These are phyloP conservation scores for Nitzschia sp. DNA, from an alignment of 108 stramenopile genomes.

Conservation along the genomic window DNA sequence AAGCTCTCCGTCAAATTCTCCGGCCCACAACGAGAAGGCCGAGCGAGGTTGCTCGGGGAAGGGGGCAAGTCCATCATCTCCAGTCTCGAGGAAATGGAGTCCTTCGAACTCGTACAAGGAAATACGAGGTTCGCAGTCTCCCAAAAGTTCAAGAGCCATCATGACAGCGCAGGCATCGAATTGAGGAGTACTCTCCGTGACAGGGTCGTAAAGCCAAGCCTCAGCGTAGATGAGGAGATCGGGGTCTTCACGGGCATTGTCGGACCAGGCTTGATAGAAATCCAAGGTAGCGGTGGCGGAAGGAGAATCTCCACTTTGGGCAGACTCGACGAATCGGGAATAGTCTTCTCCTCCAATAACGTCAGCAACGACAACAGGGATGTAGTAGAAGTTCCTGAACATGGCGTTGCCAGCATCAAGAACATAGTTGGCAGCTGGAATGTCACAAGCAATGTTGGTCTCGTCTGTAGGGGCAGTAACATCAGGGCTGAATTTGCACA, in stretches of 20 bases:
- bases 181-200: constrained; percentile 29
- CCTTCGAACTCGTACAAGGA: constrained; percentile 16
- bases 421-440: no score
- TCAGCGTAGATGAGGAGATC: constrained; percentile 20
- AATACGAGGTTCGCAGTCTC: background rate
- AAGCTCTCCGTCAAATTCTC: background rate
- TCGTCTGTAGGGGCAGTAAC: no score
- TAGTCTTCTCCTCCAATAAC: constrained; percentile 32
- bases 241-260: constrained; percentile 14
- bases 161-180: constrained; percentile 35
- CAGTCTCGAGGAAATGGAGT: constrained; percentile 15
- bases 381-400: no score
- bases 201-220: constrained; percentile 34
- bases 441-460: no score
- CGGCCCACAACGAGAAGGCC: constrained; percentile 27
- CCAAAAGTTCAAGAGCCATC: constrained; percentile 27
- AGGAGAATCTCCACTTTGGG: background rate
- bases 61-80: constrained; percentile 6
- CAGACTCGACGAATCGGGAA: constrained; percentile 1
- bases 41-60: constrained; percentile 15
- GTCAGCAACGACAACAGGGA: constrained; percentile 8
- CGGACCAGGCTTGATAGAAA: constrained; percentile 28
- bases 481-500: no score
- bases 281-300: constrained; percentile 18
- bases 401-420: no score